These are phyloP conservation scores for Rhodotorula diobovata DNA, from an alignment of 768 basidiomycete genomes.

Conservation along the genomic window DNA sequence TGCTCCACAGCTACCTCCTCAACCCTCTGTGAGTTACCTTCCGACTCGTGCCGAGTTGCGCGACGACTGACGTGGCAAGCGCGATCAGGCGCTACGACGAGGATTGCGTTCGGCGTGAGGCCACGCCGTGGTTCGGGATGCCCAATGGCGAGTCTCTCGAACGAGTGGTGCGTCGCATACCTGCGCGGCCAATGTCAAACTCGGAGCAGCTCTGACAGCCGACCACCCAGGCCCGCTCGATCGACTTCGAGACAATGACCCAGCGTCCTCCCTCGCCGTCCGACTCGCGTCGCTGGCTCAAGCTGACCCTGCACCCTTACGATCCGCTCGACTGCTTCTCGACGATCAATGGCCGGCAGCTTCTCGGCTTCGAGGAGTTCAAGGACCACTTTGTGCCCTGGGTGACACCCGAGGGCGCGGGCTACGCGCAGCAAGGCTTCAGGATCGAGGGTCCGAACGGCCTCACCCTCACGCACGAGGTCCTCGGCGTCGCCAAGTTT, in stretches of 20 bases:
- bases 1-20: constrained; percentile 36
- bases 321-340: not conserved
- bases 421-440: constrained; percentile 41
- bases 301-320: not conserved
- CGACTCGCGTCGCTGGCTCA: not conserved
- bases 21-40: constrained; percentile 26
- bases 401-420: constrained; percentile 21
- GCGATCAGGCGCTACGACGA: constrained; percentile 3
- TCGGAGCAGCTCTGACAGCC: no score
- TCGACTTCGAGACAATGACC: not conserved
- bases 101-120: not conserved
- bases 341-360: not conserved
- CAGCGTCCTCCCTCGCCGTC: not conserved
- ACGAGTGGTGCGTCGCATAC: not conserved
- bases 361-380: no score
- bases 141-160: not conserved
- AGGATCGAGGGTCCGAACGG: not conserved
- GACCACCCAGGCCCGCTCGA: not conserved
- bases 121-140: not conserved
- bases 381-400: constrained; percentile 13
- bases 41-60: not conserved
- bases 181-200: not conserved
- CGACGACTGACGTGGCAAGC: rapidly evolving
- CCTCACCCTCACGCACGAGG: constrained; percentile 14
- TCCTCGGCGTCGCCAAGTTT: constrained; percentile 19